These are phyloP conservation scores for Acacia acuminata DNA, from an alignment of 306 rosid species.

Conservation along the genomic window DNA sequence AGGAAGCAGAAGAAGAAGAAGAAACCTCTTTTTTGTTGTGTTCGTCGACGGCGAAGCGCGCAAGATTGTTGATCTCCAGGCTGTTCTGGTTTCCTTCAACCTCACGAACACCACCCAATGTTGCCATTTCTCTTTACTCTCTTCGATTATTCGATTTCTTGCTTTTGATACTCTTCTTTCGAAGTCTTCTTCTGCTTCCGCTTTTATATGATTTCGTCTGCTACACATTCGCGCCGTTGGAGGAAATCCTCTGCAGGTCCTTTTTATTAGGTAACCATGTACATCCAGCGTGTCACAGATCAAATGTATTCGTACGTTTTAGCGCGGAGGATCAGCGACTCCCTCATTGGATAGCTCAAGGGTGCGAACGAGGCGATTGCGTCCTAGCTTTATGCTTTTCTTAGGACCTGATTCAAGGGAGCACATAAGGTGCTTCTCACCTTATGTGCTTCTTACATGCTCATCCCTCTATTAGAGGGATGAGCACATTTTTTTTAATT, in stretches of 20 bases:
- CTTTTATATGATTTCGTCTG: background rate
- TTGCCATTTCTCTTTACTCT: constrained; percentile 18
- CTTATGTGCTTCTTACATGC: no score
- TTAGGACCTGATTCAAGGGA: background rate
- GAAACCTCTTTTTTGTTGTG: constrained; percentile 46
- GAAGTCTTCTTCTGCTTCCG: background rate
- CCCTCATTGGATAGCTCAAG: background rate
- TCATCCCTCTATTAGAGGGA: no score
- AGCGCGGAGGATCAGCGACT: background rate
- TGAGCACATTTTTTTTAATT: no score
- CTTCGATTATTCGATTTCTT: background rate
- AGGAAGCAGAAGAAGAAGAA: background rate
- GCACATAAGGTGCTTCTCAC: no score
- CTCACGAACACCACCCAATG: constrained; percentile 26
- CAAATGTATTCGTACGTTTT: background rate
- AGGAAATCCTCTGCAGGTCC: background rate
- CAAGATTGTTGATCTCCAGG: constrained; percentile 37
- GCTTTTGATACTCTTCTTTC: no score
- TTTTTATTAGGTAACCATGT: background rate
- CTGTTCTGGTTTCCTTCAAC: constrained; percentile 25
- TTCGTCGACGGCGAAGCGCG: constrained; percentile 45
- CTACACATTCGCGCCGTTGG: background rate
- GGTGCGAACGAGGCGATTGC: background rate
- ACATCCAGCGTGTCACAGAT: background rate
- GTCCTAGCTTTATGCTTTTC: background rate